Percentiles rank a stretch among this genome's conserved stretches.
These are phyloP conservation scores for Panicum miliaceum DNA, from an alignment of 176 grass and related monocot species.

Conservation along the genomic window DNA sequence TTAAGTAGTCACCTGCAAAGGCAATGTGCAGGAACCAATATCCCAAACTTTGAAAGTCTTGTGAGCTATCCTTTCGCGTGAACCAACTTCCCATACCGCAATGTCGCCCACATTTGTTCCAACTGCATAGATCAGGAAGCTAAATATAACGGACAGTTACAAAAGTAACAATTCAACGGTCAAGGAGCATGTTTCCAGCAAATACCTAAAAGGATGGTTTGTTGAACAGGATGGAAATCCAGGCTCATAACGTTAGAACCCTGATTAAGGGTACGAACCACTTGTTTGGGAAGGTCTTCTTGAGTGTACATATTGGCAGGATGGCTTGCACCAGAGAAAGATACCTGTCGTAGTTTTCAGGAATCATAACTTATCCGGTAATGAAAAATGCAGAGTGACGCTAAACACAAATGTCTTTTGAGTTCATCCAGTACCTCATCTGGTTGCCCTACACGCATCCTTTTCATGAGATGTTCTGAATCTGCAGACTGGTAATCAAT, in stretches of 20 bases:
- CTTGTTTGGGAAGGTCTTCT: slow-evolving; percentile 95
- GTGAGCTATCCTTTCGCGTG: slow-evolving; percentile 91
- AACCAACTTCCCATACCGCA: slow-evolving; percentile 97
- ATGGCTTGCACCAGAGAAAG: slow-evolving; percentile 92
- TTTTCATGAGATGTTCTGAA: slow-evolving; percentile 99
- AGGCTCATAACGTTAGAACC: slow-evolving; percentile 98
- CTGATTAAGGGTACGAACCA: slow-evolving; percentile 85
- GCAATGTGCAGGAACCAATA: slow-evolving; percentile 70
- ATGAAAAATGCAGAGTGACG: slow-evolving; percentile 8
- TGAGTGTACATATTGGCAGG: slow-evolving; percentile 85
- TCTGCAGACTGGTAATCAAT: slow-evolving; percentile 98
- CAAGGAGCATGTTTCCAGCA: slow-evolving; percentile 3
- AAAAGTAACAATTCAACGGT: slow-evolving; percentile 31
- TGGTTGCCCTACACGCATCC: slow-evolving; percentile 91
- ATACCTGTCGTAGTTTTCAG: slow-evolving; percentile 59
- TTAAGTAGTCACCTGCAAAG: slow-evolving; percentile 74
- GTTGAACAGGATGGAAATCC: slow-evolving; percentile 93
- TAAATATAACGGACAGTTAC: slow-evolving; percentile 35
- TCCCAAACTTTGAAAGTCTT: slow-evolving; percentile 99
- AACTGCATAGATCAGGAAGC: slow-evolving; percentile 58
- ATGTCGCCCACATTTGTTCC: slow-evolving; percentile 99
- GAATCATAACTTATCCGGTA: slow-evolving; percentile 25
- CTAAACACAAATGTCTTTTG: background rate
- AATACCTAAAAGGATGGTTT: slow-evolving; percentile 97
- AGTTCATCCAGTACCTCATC: slow-evolving; percentile 74